Evolutionary conservation across 768 basidiomycete species (phyloP).

Genomic region (Suillus ampliporus): DNA sequence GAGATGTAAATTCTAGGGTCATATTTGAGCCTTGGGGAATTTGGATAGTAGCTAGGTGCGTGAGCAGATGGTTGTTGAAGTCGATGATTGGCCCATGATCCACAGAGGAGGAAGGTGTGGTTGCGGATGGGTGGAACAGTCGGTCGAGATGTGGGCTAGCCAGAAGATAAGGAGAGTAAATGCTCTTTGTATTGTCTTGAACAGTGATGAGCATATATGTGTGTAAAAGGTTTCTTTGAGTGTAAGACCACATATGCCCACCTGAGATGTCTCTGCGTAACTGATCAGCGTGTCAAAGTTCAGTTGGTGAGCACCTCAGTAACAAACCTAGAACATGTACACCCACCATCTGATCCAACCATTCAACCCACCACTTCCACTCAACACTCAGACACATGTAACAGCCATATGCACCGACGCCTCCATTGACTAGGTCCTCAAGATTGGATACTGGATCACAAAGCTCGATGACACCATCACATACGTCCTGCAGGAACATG

Average conservation of each 20-base stretch:
- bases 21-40: constrained; percentile 20
- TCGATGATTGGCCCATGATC: constrained; percentile 20
- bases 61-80: constrained; percentile 26
- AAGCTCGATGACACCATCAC: constrained; percentile 49
- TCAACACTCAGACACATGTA: constrained; percentile 39
- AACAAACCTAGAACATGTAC: neutral
- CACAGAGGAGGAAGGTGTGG: constrained; percentile 2
- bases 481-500: constrained; percentile 42
- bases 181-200: neutral
- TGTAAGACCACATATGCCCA: constrained; percentile 21
- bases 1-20: constrained; percentile 54
- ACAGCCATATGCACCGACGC: constrained; percentile 44
- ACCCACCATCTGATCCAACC: constrained; percentile 29
- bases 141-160: constrained; percentile 18
- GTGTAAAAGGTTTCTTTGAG: neutral
- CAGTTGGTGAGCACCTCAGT: constrained; percentile 3
- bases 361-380: constrained; percentile 38
- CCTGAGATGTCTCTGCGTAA: constrained; percentile 16
- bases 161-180: neutral
- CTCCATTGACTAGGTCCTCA: constrained; percentile 40
- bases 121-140: constrained; percentile 15
- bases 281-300: neutral
- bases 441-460: constrained; percentile 46
- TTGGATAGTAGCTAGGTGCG: constrained; percentile 18
- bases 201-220: neutral